These are phyloP conservation scores for Penicillium goetzii DNA, from an alignment of 495 filamentous ascomycete genomes.

Conservation along the genomic window DNA sequence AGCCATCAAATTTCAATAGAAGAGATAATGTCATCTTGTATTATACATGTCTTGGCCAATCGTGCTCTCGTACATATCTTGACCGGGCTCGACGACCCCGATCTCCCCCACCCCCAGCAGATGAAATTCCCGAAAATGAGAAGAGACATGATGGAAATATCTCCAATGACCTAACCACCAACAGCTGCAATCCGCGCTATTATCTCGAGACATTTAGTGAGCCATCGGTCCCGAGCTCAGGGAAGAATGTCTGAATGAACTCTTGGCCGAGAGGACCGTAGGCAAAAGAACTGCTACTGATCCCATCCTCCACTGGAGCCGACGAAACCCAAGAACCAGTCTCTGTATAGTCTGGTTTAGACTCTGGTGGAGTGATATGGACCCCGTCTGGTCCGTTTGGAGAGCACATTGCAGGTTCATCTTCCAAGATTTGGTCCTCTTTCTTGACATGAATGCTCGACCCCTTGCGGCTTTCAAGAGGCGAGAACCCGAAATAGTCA, in stretches of 20 bases:
- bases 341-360: background rate
- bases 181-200: background rate
- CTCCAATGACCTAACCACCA: background rate
- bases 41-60: no score
- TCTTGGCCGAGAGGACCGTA: background rate
- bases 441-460: background rate
- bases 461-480: background rate
- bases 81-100: no score
- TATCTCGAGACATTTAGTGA: background rate
- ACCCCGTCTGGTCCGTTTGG: background rate
- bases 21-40: no score
- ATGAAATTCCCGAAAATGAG: no score
- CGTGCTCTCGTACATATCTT: no score
- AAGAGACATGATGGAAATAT: no score
- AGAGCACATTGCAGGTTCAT: background rate
- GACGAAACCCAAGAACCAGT: background rate
- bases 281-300: background rate
- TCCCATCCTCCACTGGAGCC: background rate
- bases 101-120: no score
- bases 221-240: background rate
- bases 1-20: no score
- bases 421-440: background rate
- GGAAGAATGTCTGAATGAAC: conserved; percentile 5
- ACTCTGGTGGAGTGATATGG: background rate
- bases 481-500: background rate